Evolutionary conservation across 2,329 filamentous ascomycete genomes (phyloP).

Genomic region (Aspergillus bombycis): DNA sequence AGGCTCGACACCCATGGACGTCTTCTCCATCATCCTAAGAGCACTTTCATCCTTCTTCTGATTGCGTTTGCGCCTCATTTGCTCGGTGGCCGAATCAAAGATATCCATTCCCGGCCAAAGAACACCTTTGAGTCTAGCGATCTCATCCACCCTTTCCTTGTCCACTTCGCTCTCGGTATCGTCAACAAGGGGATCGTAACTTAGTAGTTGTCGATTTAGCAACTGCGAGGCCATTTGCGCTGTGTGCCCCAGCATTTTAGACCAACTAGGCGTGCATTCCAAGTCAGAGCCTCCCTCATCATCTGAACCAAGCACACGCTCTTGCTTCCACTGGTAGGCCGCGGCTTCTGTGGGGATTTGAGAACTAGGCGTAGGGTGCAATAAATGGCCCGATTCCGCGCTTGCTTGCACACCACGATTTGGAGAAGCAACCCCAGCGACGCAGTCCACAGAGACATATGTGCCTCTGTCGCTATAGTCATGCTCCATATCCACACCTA

Average conservation of each 20-base stretch:
- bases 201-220: slow-evolving; percentile 10
- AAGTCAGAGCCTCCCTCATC: slow-evolving; percentile 17
- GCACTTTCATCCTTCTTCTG: slow-evolving; percentile 54
- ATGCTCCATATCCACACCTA: slow-evolving; percentile 14
- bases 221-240: slow-evolving; percentile 4
- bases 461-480: slow-evolving; percentile 4
- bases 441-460: slow-evolving; percentile 11
- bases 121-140: slow-evolving; percentile 50
- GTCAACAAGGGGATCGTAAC: slow-evolving; percentile 26
- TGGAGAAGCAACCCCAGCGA: slow-evolving; percentile 6
- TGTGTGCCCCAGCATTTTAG: slow-evolving; percentile 6
- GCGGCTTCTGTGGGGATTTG: neutral
- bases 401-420: slow-evolving; percentile 1
- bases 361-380: slow-evolving; percentile 4
- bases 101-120: slow-evolving; percentile 56
- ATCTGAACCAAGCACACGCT: slow-evolving; percentile 17
- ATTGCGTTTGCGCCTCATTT: slow-evolving; percentile 54
- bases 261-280: slow-evolving; percentile 20
- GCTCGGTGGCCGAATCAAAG: slow-evolving; percentile 54
- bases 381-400: slow-evolving; percentile 5
- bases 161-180: slow-evolving; percentile 25
- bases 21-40: slow-evolving; percentile 50
- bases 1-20: slow-evolving; percentile 49
- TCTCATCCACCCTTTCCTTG: slow-evolving; percentile 41
- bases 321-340: slow-evolving; percentile 22